Percentiles rank a stretch among this genome's conserved stretches.
phyloP scores from a whole-genome alignment of 345 rosid genomes.

The Noccaea bulbosa region DNA sequence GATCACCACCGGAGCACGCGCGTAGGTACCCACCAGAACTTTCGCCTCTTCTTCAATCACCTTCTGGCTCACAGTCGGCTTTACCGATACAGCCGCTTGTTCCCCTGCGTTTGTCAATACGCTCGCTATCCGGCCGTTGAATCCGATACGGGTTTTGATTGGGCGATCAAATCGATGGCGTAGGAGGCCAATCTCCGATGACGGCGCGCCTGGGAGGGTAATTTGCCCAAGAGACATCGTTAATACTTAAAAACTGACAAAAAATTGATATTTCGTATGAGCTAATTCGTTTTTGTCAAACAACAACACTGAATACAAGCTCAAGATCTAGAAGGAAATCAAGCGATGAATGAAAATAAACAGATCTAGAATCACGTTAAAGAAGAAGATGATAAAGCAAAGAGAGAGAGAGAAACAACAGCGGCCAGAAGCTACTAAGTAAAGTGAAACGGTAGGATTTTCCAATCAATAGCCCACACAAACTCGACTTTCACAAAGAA shows the following conservation, averaged over 20 bases:
- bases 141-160: constrained; percentile 20
- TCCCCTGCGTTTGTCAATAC: constrained; percentile 31
- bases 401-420: constrained; percentile 15
- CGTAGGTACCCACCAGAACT: constrained; percentile 71
- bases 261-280: neutral
- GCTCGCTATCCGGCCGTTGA: constrained; percentile 27
- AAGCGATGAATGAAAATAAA: neutral
- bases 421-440: constrained; percentile 39
- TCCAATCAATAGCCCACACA: constrained; percentile 19
- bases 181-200: neutral
- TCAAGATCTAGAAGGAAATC: neutral
- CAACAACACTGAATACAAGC: too few species aligned
- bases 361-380: constrained; percentile 39
- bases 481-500: neutral
- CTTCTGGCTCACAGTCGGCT: constrained; percentile 48
- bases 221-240: constrained; percentile 31
- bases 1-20: constrained; percentile 62
- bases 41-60: constrained; percentile 66
- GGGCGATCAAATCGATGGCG: constrained; percentile 26
- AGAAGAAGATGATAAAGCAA: constrained; percentile 17
- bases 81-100: constrained; percentile 5
- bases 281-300: neutral
- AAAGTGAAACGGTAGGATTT: constrained; percentile 35
- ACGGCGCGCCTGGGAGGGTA: constrained; percentile 26
- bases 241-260: neutral